Conservation (phyloP, 75 land plant genomes). For the Cunninghamia lanceolata region DNA sequence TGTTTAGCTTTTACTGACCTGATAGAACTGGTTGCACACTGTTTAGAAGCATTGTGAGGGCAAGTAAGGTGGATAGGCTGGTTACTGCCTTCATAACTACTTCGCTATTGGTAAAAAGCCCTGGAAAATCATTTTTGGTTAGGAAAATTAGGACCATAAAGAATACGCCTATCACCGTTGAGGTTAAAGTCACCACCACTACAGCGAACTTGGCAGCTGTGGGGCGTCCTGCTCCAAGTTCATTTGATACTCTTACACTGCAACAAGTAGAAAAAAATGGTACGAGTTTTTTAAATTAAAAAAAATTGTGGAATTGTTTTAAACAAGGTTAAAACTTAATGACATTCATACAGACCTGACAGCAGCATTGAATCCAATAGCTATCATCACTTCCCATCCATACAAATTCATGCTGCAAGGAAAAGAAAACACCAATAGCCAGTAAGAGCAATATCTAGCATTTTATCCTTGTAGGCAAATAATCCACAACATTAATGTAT, state of each 20-base stretch:
- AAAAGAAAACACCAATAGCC: neutral
- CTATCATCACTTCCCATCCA: slow-evolving; percentile 35
- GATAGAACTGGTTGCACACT: slow-evolving; percentile 60
- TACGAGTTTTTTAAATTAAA: too few relatives aligned
- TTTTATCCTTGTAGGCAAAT: neutral
- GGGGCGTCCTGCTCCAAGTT: slow-evolving; percentile 70
- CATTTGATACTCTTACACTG: slow-evolving; percentile 75
- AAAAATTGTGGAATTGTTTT: neutral
- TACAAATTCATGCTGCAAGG: slow-evolving; percentile 25
- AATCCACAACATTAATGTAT: neutral
- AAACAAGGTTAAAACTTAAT: neutral
- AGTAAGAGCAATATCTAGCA: neutral
- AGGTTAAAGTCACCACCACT: slow-evolving; percentile 26
- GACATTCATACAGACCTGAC: slow-evolving; percentile 37
- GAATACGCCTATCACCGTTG: slow-evolving; percentile 39
- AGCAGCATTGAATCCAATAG: slow-evolving; percentile 64
- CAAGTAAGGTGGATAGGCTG: slow-evolving; percentile 36
- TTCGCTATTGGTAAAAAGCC: slow-evolving; percentile 35
- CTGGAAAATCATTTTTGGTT: slow-evolving; percentile 24
- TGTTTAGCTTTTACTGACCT: slow-evolving; percentile 22
- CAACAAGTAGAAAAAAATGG: neutral
- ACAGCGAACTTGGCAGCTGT: slow-evolving; percentile 53
- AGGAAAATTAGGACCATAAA: slow-evolving; percentile 23
- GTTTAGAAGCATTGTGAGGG: slow-evolving; percentile 45
- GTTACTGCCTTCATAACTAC: slow-evolving; percentile 30